A percentile compares a stretch with the other conserved stretches of the same genome.
phyloP scores from a whole-genome alignment of 176 grass and related monocot genomes.

The Guadua angustifolia region DNA sequence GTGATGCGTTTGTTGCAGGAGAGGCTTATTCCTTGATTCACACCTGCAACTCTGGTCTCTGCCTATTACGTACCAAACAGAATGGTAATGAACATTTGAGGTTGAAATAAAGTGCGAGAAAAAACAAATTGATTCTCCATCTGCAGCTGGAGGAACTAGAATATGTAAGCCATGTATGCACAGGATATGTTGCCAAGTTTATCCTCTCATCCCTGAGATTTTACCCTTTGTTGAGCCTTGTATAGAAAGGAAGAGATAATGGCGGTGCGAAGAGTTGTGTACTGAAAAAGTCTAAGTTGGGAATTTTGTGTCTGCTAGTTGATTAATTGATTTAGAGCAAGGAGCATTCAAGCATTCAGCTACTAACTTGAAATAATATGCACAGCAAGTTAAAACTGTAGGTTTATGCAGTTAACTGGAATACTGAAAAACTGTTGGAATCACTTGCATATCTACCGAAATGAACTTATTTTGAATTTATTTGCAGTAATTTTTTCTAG shows the following conservation, averaged over 20 bases:
- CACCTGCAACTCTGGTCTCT: too few species aligned
- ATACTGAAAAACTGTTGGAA: constrained; percentile 29
- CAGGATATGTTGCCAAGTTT: too few species aligned
- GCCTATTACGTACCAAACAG: background rate
- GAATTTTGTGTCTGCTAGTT: background rate
- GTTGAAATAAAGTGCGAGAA: constrained; percentile 23
- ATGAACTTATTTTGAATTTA: background rate
- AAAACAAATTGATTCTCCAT: background rate
- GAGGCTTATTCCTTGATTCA: too few species aligned
- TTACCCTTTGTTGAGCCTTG: background rate
- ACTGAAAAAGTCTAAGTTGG: constrained; percentile 9
- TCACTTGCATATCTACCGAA: constrained; percentile 21
- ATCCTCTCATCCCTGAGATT: background rate
- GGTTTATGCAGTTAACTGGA: constrained; percentile 3
- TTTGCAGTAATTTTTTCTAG: constrained; percentile 31
- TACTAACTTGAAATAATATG: constrained; percentile 26
- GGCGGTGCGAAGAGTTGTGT: background rate
- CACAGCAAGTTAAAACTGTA: background rate
- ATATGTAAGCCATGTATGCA: too few species aligned
- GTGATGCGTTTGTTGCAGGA: too few species aligned
- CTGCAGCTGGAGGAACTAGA: background rate
- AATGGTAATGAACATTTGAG: background rate
- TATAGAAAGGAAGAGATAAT: constrained; percentile 28
- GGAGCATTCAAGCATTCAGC: background rate
- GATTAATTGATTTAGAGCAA: background rate